phyloP scores from a whole-genome alignment of 805 yeast species.

The Suhomyces sp. region DNA sequence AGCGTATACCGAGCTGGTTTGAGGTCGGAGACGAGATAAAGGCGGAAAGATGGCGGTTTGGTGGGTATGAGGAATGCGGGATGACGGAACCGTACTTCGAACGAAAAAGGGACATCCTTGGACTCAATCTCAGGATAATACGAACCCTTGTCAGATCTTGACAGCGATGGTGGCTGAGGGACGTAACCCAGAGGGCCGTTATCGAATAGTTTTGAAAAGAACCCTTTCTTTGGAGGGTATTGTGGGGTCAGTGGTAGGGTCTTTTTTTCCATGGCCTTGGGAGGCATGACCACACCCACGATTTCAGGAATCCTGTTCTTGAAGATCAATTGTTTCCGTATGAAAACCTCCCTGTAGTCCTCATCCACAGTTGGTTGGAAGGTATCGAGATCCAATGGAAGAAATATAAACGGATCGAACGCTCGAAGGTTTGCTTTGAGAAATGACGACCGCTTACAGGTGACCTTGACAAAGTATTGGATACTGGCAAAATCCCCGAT shows the following conservation, averaged over 20 bases:
- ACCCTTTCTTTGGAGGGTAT: constrained; percentile 21
- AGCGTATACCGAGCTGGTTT: constrained; percentile 32
- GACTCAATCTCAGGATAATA: constrained; percentile 26
- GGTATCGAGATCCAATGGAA: constrained; percentile 47
- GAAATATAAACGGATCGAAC: constrained; percentile 50
- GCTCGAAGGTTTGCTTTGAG: constrained; percentile 48
- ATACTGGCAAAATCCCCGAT: constrained; percentile 38
- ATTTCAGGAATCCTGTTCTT: constrained; percentile 43
- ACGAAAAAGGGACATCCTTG: constrained; percentile 37
- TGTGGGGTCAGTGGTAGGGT: constrained; percentile 19
- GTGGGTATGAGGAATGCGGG: constrained; percentile 50
- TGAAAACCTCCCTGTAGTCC: constrained; percentile 42
- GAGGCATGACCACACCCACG: constrained; percentile 35
- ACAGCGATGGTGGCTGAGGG: constrained; percentile 4
- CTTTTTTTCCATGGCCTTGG: constrained; percentile 16
- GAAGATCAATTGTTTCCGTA: constrained; percentile 42
- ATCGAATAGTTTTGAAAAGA: constrained; percentile 30
- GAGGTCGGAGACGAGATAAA: constrained; percentile 28
- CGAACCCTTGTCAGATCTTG: constrained; percentile 7
- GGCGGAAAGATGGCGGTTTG: constrained; percentile 34
- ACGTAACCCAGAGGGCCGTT: neutral
- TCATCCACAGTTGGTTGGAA: constrained; percentile 20
- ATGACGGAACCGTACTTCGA: constrained; percentile 50
- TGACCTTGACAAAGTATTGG: constrained; percentile 58
- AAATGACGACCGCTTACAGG: constrained; percentile 53